Conservation (phyloP, 2,329 filamentous ascomycete species). For the Pestalotiopsis sp. region DNA sequence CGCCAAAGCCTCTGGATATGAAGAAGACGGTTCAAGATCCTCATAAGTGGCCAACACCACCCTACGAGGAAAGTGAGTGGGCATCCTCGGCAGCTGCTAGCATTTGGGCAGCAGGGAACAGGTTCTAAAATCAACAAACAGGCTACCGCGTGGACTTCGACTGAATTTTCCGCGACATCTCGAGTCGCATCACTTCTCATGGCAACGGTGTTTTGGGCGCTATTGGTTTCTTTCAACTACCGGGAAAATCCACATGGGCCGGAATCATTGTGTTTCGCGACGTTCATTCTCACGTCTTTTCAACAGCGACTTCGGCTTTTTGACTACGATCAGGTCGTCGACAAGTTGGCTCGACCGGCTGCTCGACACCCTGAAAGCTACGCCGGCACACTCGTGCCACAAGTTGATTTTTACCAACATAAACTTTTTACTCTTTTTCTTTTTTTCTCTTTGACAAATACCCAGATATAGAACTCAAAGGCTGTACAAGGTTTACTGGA, state of each 20-base stretch:
- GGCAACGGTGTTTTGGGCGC: constrained; percentile 30
- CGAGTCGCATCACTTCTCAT: constrained; percentile 30
- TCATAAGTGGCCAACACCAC: constrained; percentile 89
- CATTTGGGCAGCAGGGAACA: constrained; percentile 72
- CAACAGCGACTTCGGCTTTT: not conserved
- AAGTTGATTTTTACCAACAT: not conserved
- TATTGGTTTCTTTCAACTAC: constrained; percentile 19
- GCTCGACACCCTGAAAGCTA: constrained; percentile 27
- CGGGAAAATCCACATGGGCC: constrained; percentile 21
- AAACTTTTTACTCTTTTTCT: constrained; percentile 19
- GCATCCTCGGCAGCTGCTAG: constrained; percentile 78
- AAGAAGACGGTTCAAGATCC: constrained; percentile 46
- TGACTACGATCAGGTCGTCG: not conserved
- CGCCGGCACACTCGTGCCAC: not conserved
- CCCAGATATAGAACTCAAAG: constrained; percentile 33
- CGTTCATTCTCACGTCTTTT: constrained; percentile 22
- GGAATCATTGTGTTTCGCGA: constrained; percentile 25
- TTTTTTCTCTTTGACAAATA: constrained; percentile 30
- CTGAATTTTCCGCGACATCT: constrained; percentile 7
- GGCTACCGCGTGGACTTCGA: constrained; percentile 11
- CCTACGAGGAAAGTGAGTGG: constrained; percentile 94
- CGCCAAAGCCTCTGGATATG: constrained; percentile 72
- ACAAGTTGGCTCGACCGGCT: not conserved
- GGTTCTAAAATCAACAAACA: constrained; percentile 45
- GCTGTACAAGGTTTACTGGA: constrained; percentile 25